Base-by-base conservation (phyloP, 495 filamentous ascomycete species). In the Penicillium taxi region DNA sequence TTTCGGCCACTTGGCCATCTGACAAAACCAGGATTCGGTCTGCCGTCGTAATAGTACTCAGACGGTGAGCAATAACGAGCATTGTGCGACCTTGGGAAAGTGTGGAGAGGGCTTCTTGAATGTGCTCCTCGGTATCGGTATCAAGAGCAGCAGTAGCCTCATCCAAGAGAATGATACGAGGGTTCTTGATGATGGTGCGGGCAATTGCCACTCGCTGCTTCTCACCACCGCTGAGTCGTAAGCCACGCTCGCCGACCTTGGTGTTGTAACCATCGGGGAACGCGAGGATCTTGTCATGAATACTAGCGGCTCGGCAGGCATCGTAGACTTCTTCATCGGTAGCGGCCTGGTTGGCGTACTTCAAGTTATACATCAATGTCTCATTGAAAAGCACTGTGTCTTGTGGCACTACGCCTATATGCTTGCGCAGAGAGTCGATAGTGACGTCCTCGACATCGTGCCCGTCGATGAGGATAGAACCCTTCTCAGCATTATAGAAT, bases 311-410 rank as follows among this genome's bases (percentile, higher is more conserved):
- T 29, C 81, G 73, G 54, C 90, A 96, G 4, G 91, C 91, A n/a
- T 79, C 80, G 45, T 75, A 85, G 2, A 98, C 82, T 20, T 94
- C 80, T 45, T 90, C 89, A 41, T 96, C 84, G 0, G 84, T 82
- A 9, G 82, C 90, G 22, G 70, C 52, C 21, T 83, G 86, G 56
- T 93, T 93, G 27, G 93, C 93, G 55, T 98, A 98, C 59, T 81
- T 85, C 37, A 98, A 65, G 50, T 98, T 98, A 64, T 96, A 86
- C 91, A 96, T 94, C 37, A 98, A 59, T 0, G 83, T 84, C 59
- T 96, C 91, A 56, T 98, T 96, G 74, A 98, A 98, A 32, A 98
- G 69, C 8, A 94, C 80, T 1, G 89, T 95, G 50, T 98, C 91
- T 58, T 98, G 91, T 7, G 91, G 91, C 13, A 98, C 91, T 34